Evolutionary conservation across 176 grass and related monocot species (phyloP).

Genomic region (Musa itinerans): DNA sequence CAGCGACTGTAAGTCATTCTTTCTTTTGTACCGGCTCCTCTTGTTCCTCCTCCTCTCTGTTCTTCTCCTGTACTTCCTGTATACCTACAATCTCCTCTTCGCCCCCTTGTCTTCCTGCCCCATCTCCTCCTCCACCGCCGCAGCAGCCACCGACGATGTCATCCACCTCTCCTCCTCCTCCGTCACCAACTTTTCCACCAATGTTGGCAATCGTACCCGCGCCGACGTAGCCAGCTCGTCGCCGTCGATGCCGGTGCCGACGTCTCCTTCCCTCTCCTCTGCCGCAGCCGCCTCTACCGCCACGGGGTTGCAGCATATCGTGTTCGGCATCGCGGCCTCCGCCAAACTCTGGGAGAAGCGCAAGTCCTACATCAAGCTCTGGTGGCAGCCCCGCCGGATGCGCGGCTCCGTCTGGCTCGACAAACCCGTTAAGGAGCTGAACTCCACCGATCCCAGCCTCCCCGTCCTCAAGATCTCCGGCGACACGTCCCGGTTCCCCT

Average conservation of each 20-base stretch:
- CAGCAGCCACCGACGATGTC: not conserved
- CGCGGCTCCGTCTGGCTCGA: conserved; percentile 93
- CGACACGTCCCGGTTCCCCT: conserved; percentile 65
- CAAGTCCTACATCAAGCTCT: conserved; percentile 92
- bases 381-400: conserved; percentile 75
- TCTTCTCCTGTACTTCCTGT: conserved; percentile 33
- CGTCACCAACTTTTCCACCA: not conserved
- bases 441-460: conserved; percentile 43
- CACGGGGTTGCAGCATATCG: conserved; percentile 80
- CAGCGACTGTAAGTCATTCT: conserved; percentile 22
- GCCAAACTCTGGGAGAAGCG: conserved; percentile 67
- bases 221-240: not conserved
- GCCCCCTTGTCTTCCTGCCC: not conserved
- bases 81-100: conserved; percentile 28
- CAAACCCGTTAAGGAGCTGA: conserved; percentile 56
- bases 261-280: conserved; percentile 34
- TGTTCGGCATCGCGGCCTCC: conserved; percentile 95
- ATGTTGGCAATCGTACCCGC: not conserved
- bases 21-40: conserved; percentile 17
- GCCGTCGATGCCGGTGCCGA: not conserved
- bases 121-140: not conserved
- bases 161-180: not conserved
- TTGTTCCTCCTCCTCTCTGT: conserved; percentile 29
- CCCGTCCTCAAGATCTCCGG: conserved; percentile 68
- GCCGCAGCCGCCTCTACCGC: not conserved